Evolutionary conservation across 1,139 yeast genomes (phyloP).

Genomic region (Sugiyamaella grinbergsii): DNA sequence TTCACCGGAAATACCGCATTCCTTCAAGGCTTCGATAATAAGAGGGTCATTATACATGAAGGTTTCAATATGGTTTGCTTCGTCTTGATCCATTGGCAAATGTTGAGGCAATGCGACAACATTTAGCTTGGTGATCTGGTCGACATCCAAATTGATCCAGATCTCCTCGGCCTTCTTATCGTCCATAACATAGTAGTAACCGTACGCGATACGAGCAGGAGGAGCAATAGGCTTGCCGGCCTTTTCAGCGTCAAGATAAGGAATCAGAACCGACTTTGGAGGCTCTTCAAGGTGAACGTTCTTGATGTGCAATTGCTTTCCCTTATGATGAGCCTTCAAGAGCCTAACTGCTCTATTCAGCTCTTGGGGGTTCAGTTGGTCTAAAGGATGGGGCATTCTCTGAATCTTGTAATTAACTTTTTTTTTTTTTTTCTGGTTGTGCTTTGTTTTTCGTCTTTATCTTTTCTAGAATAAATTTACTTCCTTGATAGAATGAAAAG

Average conservation of each 20-base stretch:
- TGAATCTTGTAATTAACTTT: not conserved
- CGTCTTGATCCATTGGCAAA: conserved; percentile 78
- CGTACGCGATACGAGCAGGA: conserved; percentile 61
- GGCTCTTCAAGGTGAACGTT: conserved; percentile 78
- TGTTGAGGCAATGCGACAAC: conserved; percentile 63
- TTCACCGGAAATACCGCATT: conserved; percentile 59
- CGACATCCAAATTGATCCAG: conserved; percentile 64
- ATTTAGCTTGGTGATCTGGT: conserved; percentile 56
- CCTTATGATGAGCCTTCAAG: conserved; percentile 52
- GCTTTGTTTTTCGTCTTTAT: not conserved
- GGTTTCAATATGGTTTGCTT: conserved; percentile 55
- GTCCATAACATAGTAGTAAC: conserved; percentile 65
- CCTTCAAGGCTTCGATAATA: conserved; percentile 57
- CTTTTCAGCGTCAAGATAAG: conserved; percentile 68
- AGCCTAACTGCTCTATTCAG: conserved; percentile 58
- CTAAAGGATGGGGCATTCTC: conserved; percentile 55
- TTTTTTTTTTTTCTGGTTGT: too few relatives aligned
- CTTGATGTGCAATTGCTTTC: conserved; percentile 63
- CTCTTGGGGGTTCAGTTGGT: conserved; percentile 68
- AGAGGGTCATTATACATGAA: conserved; percentile 74
- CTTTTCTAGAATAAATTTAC: not conserved
- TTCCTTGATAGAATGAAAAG: not conserved
- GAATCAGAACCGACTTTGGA: conserved; percentile 72
- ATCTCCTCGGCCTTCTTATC: conserved; percentile 67
- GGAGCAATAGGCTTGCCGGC: conserved; percentile 58